Conservation (phyloP, 2,329 filamentous ascomycete species). For the Colletotrichum horii region DNA sequence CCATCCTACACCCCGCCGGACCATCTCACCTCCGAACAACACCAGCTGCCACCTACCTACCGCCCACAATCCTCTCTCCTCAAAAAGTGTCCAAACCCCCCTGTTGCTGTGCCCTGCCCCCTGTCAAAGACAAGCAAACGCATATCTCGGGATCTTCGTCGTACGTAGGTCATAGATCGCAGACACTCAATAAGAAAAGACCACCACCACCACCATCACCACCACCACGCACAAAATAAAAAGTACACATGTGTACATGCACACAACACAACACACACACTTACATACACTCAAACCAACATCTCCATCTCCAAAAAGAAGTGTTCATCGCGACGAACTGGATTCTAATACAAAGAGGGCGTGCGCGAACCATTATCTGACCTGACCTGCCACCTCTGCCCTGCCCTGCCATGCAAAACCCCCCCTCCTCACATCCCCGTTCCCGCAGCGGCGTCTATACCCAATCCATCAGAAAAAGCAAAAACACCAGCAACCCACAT, state of each 20-base stretch:
- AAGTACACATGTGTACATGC: not conserved
- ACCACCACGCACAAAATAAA: no score
- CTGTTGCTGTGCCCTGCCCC: not conserved
- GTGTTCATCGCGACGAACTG: not conserved
- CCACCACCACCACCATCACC: not conserved
- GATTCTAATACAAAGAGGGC: not conserved
- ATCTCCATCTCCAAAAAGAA: not conserved
- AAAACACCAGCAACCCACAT: not conserved
- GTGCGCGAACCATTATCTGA: not conserved
- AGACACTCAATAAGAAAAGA: not conserved
- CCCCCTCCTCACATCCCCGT: not conserved
- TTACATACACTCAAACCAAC: not conserved
- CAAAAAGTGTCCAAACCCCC: not conserved
- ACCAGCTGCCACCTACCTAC: not conserved
- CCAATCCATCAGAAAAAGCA: slow-evolving; percentile 4
- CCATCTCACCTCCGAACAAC: not conserved
- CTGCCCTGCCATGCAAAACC: not conserved
- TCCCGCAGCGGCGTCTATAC: slow-evolving; percentile 2
- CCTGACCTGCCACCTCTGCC: not conserved
- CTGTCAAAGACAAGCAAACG: not conserved
- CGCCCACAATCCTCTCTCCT: not conserved
- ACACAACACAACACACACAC: not conserved
- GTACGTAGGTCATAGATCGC: not conserved
- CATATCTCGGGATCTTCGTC: not conserved
- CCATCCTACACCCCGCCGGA: not conserved